A percentile compares a stretch with the other conserved stretches of the same genome.
phyloP scores from a whole-genome alignment of 495 filamentous ascomycete species.

The Podospora anserina region DNA sequence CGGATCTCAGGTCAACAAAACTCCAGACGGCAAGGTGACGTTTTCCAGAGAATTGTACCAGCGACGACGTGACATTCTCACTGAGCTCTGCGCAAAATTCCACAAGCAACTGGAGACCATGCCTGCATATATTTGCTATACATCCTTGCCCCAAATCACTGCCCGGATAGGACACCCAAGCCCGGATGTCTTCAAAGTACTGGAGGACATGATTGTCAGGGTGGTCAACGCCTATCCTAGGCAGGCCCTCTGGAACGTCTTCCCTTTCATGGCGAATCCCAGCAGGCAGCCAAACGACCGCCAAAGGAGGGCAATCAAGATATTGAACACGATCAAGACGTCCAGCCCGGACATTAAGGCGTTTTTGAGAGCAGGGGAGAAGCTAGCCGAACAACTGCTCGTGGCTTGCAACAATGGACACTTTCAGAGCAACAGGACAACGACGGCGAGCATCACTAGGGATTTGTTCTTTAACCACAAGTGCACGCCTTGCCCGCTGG shows the following conservation, averaged over 20 bases:
- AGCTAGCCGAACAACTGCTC: constrained; percentile 79
- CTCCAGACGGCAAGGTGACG: constrained; percentile 64
- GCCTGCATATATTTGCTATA: constrained; percentile 88
- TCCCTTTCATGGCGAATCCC: constrained; percentile 67
- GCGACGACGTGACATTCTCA: constrained; percentile 60
- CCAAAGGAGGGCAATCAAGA: constrained; percentile 48
- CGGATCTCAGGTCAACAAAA: constrained; percentile 66
- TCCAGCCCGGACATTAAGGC: constrained; percentile 53
- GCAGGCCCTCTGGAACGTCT: constrained; percentile 89
- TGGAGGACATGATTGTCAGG: constrained; percentile 75
- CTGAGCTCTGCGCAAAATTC: constrained; percentile 67
- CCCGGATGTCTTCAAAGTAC: constrained; percentile 64
- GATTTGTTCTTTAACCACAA: constrained; percentile 82
- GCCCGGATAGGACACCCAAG: constrained; percentile 88
- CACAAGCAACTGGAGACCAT: constrained; percentile 69
- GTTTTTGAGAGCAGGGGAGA: constrained; percentile 74
- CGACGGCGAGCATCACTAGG: constrained; percentile 62
- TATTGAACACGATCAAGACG: constrained; percentile 43
- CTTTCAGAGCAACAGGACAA: constrained; percentile 60
- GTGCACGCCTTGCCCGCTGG: constrained; percentile 74
- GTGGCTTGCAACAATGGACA: constrained; percentile 75
- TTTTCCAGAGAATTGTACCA: constrained; percentile 56
- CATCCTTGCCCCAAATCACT: constrained; percentile 86
- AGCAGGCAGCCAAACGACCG: constrained; percentile 48
- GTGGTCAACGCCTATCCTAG: constrained; percentile 76